phyloP scores from a whole-genome alignment of 257 asterid genomes.

The Solanum boliviense region DNA sequence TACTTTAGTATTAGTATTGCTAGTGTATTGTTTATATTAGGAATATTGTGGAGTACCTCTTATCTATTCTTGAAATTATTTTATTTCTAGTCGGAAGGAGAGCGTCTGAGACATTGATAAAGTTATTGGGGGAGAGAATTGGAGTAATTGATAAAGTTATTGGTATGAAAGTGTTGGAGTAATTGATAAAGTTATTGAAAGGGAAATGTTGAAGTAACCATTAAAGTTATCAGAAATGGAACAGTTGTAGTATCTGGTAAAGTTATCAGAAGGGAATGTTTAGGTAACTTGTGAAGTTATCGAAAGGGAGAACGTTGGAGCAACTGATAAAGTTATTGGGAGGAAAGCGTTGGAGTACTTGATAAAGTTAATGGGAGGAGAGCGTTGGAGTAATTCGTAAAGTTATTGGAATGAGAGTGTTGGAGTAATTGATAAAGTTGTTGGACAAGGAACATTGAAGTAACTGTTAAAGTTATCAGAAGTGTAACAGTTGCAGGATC shows the following conservation, averaged over 20 bases:
- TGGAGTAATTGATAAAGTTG: not conserved
- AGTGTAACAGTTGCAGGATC: not conserved
- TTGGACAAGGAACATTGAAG: not conserved
- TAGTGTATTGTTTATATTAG: not conserved
- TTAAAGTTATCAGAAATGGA: not conserved
- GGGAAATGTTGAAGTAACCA: not conserved
- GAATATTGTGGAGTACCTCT: not conserved
- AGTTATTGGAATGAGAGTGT: not conserved
- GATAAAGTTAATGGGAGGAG: not conserved
- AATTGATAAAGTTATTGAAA: not conserved
- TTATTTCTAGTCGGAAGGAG: not conserved
- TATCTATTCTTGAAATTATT: not conserved
- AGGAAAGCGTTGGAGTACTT: not conserved
- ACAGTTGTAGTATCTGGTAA: too few relatives aligned
- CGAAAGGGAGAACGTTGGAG: not conserved
- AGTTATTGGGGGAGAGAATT: not conserved
- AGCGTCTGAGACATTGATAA: not conserved
- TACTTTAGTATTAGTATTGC: not conserved
- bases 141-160: not conserved
- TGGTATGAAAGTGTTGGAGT: not conserved
- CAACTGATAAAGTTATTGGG: not conserved
- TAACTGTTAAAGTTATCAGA: too few relatives aligned
- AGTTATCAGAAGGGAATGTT: not conserved
- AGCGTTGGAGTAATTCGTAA: too few relatives aligned
- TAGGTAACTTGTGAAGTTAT: too few relatives aligned